phyloP scores from a whole-genome alignment of 2,329 filamentous ascomycete genomes.

The Botrytis deweyae region DNA sequence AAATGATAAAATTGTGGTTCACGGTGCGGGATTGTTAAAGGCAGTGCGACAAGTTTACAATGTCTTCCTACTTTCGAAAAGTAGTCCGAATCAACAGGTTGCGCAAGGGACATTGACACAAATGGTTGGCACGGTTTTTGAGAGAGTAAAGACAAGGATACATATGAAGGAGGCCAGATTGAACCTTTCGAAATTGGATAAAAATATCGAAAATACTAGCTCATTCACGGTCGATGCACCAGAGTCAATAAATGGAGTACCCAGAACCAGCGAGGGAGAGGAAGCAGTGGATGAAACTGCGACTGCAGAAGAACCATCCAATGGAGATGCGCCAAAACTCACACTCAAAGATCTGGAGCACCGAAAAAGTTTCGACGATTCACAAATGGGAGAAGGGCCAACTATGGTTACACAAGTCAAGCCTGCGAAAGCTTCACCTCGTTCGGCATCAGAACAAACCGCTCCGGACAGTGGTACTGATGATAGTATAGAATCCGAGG shows the following conservation, averaged over 20 bases:
- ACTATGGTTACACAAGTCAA: conserved; percentile 66
- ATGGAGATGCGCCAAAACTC: conserved; percentile 52
- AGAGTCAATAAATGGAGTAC: conserved; percentile 34
- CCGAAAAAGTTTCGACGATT: conserved; percentile 65
- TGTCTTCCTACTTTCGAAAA: conserved; percentile 94
- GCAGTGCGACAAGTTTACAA: conserved; percentile 98
- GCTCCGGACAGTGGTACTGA: conserved; percentile 54
- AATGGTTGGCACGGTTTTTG: conserved; percentile 98
- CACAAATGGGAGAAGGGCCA: conserved; percentile 63
- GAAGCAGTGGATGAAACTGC: conserved; percentile 32
- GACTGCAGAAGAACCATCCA: conserved; percentile 31
- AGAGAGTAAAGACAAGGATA: conserved; percentile 82
- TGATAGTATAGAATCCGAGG: conserved; percentile 59
- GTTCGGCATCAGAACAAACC: conserved; percentile 54
- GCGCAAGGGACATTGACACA: conserved; percentile 96
- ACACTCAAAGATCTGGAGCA: conserved; percentile 67
- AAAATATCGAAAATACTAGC: conserved; percentile 36
- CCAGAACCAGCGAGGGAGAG: conserved; percentile 32
- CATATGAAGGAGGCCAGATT: conserved; percentile 81
- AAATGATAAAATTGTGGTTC: conserved; percentile 98
- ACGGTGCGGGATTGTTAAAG: conserved; percentile 92
- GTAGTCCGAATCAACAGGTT: conserved; percentile 91
- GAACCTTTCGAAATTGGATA: conserved; percentile 43
- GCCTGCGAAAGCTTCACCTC: conserved; percentile 43
- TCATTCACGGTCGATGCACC: conserved; percentile 38